phyloP scores from a whole-genome alignment of 106 monocot species.

The Allium fistulosum region DNA sequence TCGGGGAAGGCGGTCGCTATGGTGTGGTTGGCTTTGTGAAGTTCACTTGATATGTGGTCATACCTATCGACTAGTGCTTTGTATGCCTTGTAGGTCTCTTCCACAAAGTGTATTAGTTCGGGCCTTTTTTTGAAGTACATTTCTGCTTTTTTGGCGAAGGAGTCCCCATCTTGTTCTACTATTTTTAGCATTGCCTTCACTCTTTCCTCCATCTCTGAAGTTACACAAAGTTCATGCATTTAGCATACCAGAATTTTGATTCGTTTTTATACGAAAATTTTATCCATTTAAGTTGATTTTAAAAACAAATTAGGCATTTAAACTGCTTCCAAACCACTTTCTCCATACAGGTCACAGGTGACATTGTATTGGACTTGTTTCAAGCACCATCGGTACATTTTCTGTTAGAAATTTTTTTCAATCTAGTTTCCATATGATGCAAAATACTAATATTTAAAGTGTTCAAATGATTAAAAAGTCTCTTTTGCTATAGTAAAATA shows the following conservation, averaged over 20 bases:
- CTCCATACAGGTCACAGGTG: no score
- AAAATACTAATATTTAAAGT: no score
- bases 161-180: constrained; percentile 47
- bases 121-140: constrained; percentile 50
- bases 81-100: constrained; percentile 46
- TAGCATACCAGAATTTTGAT: not conserved
- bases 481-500: no score
- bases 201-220: constrained; percentile 44
- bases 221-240: not conserved
- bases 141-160: constrained; percentile 45
- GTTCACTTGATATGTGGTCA: constrained; percentile 42
- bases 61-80: constrained; percentile 43
- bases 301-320: no score
- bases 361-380: no score
- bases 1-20: constrained; percentile 55
- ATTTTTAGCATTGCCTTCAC: constrained; percentile 46
- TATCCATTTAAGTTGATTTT: no score
- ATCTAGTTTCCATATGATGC: no score
- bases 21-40: constrained; percentile 63
- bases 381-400: no score
- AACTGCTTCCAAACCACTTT: no score
- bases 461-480: no score
- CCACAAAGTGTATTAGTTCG: constrained; percentile 34
- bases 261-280: no score
- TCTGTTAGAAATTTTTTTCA: no score